phyloP scores from a whole-genome alignment of 352 stramenopile genomes.

The Phytophthora constricta region DNA sequence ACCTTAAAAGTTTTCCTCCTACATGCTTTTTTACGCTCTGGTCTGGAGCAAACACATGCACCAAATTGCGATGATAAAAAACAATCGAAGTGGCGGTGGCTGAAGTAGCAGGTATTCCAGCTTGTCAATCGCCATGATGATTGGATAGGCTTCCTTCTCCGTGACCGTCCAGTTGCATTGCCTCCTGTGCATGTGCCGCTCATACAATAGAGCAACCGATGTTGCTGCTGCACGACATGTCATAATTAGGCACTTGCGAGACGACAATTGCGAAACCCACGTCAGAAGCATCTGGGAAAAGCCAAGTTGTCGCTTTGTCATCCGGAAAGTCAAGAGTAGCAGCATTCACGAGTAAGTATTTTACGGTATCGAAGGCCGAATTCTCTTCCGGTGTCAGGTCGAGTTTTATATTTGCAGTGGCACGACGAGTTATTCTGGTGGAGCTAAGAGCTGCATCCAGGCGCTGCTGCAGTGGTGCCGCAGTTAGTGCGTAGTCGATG shows the following conservation, averaged over 20 bases:
- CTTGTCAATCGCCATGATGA: neutral
- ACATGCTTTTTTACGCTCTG: neutral
- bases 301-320: neutral
- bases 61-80: neutral
- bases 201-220: neutral
- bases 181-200: neutral
- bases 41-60: neutral
- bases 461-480: neutral
- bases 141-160: neutral
- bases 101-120: neutral
- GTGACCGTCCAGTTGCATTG: neutral
- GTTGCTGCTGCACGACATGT: neutral
- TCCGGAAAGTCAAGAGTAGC: slow-evolving; percentile 3
- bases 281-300: slow-evolving; percentile 4
- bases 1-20: neutral
- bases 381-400: neutral
- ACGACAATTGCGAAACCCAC: slow-evolving; percentile 6
- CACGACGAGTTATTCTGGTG: neutral
- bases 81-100: neutral
- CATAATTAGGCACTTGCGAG: slow-evolving; percentile 5
- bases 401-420: slow-evolving; percentile 2
- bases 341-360: neutral
- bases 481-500: neutral
- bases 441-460: slow-evolving; percentile 5
- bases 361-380: neutral